Base-by-base conservation (phyloP, 495 filamentous ascomycete species). In the Tuber microsphaerosporum region DNA sequence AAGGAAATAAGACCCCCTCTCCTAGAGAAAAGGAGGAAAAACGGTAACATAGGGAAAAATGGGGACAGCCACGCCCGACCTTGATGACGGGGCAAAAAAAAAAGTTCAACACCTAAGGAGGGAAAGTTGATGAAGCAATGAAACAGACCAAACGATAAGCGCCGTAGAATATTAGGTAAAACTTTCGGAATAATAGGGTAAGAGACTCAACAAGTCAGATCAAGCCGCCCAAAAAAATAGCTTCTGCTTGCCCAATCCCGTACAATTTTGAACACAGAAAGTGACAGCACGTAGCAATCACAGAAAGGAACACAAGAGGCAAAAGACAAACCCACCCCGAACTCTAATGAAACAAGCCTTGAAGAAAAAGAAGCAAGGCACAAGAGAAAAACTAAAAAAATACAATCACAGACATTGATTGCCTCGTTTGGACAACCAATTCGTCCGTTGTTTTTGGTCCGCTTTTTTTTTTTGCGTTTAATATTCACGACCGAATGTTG, bases 401-500 rank as follows among this genome's bases (percentile, higher is more conserved):
- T 42, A 73, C 71, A 69, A 69, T 68, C 56, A 77, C 26, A 71
- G 12, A n/a, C 69, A 9, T 20, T 26, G 44, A 61, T 61, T 16
- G 51, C n/a, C n/a, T 61, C 10, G 51, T 31, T 61, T 61, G 51
- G n/a, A 6, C 51, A 61, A 61, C 51, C 12, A 31, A 61, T 61
- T n/a, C 26, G 51, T 4, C 51, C 14, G 12, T 16, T 14, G 26
- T 61, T 61, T 61, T 61, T 26, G 26, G 10, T 31, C 12, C 10
- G n/a, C n/a, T 31, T 31, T 31, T 16, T 31, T 31, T 16, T 31
- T 48, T 56, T 41, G 68, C 31, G 61, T 19, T 74, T 71, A 75
- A 73, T 78, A 69, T 44, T 81, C 79, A n/a, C 79, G 79, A 61
- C 80, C 80, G 61, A 80, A 82, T 51, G 79, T 73, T 43, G 77